Base-by-base conservation (phyloP, 768 basidiomycete species). In the Kwoniella dejecticola region DNA sequence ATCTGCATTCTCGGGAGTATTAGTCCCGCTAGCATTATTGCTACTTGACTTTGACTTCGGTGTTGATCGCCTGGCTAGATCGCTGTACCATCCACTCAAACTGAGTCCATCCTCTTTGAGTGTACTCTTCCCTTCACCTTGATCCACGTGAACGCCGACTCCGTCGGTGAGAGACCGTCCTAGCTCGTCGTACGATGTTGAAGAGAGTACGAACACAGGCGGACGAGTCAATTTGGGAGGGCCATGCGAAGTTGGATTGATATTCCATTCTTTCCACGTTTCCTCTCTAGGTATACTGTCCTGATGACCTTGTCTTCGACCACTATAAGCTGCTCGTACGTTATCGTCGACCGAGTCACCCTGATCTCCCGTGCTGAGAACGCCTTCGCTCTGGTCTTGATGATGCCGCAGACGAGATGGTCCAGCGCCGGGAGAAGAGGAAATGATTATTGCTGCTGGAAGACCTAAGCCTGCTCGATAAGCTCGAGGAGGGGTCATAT, bases 261-360 rank as follows among this genome's bases (percentile, higher is more conserved):
- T 65, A 48, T 72, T 63, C 73, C 73, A 75, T 50, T 75, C 73
- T 55, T 52, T 62, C 71, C 70, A 72, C 41, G 38, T 36, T 36
- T 26, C 42, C 40, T 46, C 19, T n/a, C 33, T 52, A 26, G 52
- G 17, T 49, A 38, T 13, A 11, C 15, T 29, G 6, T 29, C 30
- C 5, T 31, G n/a, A 8, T 50, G 17, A 19, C 10, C 19, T 42
- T 42, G 41, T 12, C 19, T 42, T 13, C 48, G 27, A 33, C 17
- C 19, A n/a, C 21, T 21, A 29, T 49, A 23, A 3, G 24, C 27
- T 7, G n/a, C 30, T n/a, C n/a, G 8, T 31, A 30, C 21, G 13
- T 27, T 49, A 10, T 49, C 13, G 33, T 49, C 33, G 7, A 31
- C 27, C 12, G 17, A 26, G 15, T 36, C 15, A 36, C 15, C 41